A percentile compares a stretch with the other conserved stretches of the same genome.
Conservation (phyloP, 257 asterid species). For the Lycium ferocissimum region DNA sequence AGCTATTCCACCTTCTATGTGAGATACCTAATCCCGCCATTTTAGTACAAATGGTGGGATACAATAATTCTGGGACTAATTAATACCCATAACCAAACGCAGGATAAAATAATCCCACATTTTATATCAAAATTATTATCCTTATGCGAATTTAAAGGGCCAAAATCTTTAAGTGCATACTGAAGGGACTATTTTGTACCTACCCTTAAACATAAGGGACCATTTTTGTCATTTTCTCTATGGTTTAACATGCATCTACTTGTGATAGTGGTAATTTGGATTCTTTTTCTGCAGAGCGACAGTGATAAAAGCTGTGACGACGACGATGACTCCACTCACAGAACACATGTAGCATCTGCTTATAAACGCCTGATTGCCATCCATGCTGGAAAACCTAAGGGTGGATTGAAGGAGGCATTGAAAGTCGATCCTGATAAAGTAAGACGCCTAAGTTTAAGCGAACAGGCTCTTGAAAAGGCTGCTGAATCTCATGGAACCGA, state of each 20-base stretch:
- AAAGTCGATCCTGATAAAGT: constrained; percentile 72
- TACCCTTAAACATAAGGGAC: too few relatives aligned
- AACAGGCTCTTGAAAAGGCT: constrained; percentile 88
- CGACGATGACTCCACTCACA: constrained; percentile 56
- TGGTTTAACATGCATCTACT: too few relatives aligned
- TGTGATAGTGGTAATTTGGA: background rate
- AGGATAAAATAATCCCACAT: too few relatives aligned
- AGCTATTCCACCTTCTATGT: too few relatives aligned
- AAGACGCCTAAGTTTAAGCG: constrained; percentile 95
- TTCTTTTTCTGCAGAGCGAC: constrained; percentile 28
- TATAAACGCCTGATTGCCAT: constrained; percentile 83
- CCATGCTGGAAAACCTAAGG: constrained; percentile 89
- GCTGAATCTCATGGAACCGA: constrained; percentile 62
- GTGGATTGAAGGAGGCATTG: constrained; percentile 74
- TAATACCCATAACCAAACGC: too few relatives aligned
- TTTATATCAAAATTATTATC: too few relatives aligned
- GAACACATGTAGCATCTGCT: constrained; percentile 49
- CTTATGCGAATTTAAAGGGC: too few relatives aligned
- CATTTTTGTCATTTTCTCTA: background rate
- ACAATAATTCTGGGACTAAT: too few relatives aligned
- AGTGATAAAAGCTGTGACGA: constrained; percentile 46
- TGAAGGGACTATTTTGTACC: too few relatives aligned
- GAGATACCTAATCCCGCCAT: too few relatives aligned
- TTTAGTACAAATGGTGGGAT: too few relatives aligned
- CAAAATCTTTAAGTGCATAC: too few relatives aligned